phyloP scores from a whole-genome alignment of 2,329 filamentous ascomycete species.

The Boeremia lycopersici region DNA sequence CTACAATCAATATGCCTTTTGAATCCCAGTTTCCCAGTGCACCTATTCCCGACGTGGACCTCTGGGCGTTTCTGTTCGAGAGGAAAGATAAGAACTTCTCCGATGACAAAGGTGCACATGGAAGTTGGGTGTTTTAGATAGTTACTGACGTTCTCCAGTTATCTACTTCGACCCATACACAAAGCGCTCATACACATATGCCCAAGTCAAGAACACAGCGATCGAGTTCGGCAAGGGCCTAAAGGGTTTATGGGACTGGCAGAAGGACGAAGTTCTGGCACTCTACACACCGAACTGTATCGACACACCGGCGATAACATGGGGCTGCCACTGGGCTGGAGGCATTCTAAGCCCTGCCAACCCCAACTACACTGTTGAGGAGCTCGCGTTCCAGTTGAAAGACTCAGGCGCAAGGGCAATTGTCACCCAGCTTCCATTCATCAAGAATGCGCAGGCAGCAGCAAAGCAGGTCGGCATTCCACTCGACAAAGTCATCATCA shows the following conservation, averaged over 20 bases:
- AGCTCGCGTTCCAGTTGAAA: constrained; percentile 82
- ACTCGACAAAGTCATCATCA: constrained; percentile 73
- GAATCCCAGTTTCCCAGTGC: constrained; percentile 69
- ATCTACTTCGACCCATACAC: constrained; percentile 80
- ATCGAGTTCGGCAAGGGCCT: constrained; percentile 82
- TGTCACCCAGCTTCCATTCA: constrained; percentile 71
- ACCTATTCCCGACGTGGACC: constrained; percentile 73
- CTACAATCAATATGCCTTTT: constrained; percentile 66
- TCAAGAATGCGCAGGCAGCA: constrained; percentile 70
- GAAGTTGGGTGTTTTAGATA: neutral
- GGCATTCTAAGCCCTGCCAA: constrained; percentile 85
- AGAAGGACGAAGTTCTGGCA: constrained; percentile 80
- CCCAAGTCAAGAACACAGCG: constrained; percentile 68
- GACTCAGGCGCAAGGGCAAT: constrained; percentile 77
- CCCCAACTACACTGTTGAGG: constrained; percentile 81
- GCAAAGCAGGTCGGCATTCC: constrained; percentile 73
- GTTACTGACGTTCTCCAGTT: constrained; percentile 55
- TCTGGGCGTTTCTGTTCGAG: constrained; percentile 82
- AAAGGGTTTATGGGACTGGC: constrained; percentile 75
- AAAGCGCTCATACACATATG: constrained; percentile 71
- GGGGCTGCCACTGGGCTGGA: constrained; percentile 83
- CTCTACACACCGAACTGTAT: constrained; percentile 87
- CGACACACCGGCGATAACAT: constrained; percentile 77
- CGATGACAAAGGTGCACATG: constrained; percentile 70
- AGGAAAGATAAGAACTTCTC: constrained; percentile 67